phyloP scores from a whole-genome alignment of 805 yeast genomes.

The Candida koratica region DNA sequence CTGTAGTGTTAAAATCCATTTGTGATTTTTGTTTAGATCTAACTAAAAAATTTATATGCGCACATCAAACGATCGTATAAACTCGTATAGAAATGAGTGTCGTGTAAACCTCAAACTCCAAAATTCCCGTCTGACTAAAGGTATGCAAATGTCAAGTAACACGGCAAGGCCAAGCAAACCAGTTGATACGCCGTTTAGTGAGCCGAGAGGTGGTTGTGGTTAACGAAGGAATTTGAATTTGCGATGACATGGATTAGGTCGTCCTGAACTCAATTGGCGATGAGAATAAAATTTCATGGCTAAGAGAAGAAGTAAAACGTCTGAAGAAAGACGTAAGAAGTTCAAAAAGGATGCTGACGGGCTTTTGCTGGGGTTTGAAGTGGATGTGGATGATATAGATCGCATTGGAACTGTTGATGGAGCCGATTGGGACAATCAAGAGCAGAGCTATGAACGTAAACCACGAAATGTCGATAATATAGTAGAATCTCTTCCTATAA shows the following conservation, averaged over 20 bases:
- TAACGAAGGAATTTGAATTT: no score
- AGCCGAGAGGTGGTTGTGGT: no score
- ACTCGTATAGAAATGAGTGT: no score
- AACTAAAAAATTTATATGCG: no score
- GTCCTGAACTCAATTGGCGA: conserved; percentile 3
- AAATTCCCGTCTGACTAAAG: no score
- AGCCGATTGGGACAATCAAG: conserved; percentile 59
- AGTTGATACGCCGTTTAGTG: no score
- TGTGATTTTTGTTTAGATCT: no score
- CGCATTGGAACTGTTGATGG: conserved; percentile 4
- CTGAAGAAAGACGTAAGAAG: conserved; percentile 34
- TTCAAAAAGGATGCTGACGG: conserved; percentile 40
- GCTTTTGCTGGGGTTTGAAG: conserved; percentile 35
- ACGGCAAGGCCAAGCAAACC: no score
- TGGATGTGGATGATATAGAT: conserved; percentile 4
- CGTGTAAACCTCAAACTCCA: no score
- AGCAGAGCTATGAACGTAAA: conserved; percentile 69
- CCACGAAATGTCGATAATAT: conserved; percentile 54
- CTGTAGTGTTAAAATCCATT: conserved; percentile 8
- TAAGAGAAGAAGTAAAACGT: conserved; percentile 26
- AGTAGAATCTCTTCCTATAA: conserved; percentile 77
- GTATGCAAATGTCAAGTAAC: no score
- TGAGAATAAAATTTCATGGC: conserved; percentile 22
- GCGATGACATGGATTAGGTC: no score
- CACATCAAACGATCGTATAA: conserved; percentile 6